Evolutionary conservation across 441 rosid species (phyloP), one percentile per base, ranked within the genome.

Genomic region (Euphorbia schlechtendalii): DNA sequence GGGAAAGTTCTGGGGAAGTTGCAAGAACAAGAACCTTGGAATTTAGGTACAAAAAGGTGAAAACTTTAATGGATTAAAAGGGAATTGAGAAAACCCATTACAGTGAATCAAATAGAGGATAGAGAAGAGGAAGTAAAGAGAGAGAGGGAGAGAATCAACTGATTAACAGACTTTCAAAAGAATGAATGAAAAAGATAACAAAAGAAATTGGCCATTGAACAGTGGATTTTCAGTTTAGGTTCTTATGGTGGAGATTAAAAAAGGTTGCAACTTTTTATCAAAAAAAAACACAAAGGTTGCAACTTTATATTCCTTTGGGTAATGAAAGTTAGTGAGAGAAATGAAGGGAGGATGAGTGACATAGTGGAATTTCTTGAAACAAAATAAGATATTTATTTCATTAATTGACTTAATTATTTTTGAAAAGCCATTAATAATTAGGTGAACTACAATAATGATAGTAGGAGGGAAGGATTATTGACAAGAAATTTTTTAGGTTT

Each of bases 161-260:
- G 48, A 48, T 38, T 25, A 18, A 64, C 69, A 6, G 54, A 66
- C 53, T 56, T 63, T 63, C 25, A 55, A 46, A 25, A 45, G 67
- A 49, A 5, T 22, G 53, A 61, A 48, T 46, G 59, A 46, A 69
- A 70, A 69, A 64, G 80, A 76, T 61, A 56, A 75, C 74, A 83
- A 30, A 72, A 45, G 58, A 52, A 46, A 60, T 66, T 69, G 62
- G 63, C 75, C 74, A 73, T 61, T 59, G 63, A 45, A 73, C 57
- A 69, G 67, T 71, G 67, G 61, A 53, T 54, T 58, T 64, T 67
- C 25, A 18, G 67, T 57, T 53, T 3, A 38, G 54, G 51, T 66
- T 74, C 40, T 54, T 56, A 73, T 41, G 75, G 78, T 59, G 62
- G 74, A 70, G 66, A 69, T 18, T 49, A 60, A 40, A 48, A 18